Conservation (phyloP, 345 rosid species). For the Salix caprea region DNA sequence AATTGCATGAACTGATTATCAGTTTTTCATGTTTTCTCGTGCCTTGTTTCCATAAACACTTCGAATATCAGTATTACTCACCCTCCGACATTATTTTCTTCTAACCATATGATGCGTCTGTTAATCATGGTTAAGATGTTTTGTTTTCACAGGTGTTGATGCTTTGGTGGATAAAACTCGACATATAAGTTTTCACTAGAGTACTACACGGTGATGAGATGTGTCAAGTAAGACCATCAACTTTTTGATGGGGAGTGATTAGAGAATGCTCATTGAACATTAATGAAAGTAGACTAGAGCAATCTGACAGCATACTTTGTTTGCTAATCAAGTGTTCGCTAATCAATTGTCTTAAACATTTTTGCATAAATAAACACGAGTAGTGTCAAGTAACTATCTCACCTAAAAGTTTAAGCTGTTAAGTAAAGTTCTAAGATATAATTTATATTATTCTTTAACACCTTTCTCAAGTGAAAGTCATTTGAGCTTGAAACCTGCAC, state of each 20-base stretch:
- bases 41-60: not conserved
- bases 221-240: not conserved
- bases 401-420: too few relatives aligned
- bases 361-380: not conserved
- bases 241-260: not conserved
- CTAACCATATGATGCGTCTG: not conserved
- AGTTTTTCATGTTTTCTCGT: constrained; percentile 2
- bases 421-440: too few relatives aligned
- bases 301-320: not conserved
- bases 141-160: not conserved
- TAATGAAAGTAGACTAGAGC: constrained; percentile 5
- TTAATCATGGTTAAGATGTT: not conserved
- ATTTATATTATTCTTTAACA: too few relatives aligned
- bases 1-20: not conserved
- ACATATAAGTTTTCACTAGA: not conserved
- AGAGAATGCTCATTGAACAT: not conserved
- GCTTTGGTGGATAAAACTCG: not conserved
- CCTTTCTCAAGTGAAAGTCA: too few relatives aligned
- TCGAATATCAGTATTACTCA: not conserved
- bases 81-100: not conserved
- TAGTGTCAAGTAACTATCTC: too few relatives aligned
- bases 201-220: not conserved
- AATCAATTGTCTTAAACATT: not conserved
- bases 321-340: not conserved
- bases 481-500: too few relatives aligned